phyloP scores from a whole-genome alignment of 2,329 filamentous ascomycete species.

The Botrytis porri region DNA sequence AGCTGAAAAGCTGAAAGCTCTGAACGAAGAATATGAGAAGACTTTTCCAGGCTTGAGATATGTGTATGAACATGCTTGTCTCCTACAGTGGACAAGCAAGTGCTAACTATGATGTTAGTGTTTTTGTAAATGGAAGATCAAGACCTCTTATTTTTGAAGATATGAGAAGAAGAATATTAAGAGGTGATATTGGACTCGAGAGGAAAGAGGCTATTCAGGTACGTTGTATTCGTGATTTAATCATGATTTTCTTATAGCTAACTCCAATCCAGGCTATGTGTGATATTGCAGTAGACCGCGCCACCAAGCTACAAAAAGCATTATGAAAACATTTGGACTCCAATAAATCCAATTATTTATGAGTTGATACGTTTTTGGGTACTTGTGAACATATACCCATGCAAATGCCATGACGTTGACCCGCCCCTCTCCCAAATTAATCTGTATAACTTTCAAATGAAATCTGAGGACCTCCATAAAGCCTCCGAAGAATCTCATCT shows the following conservation, averaged over 20 bases:
- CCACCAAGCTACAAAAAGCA: constrained; percentile 49
- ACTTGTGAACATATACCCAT: constrained; percentile 16
- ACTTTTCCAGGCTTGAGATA: constrained; percentile 79
- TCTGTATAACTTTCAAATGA: constrained; percentile 29
- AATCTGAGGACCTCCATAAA: not conserved
- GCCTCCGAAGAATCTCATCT: not conserved
- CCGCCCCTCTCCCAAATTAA: not conserved
- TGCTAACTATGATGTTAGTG: constrained; percentile 44
- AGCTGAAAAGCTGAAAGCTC: constrained; percentile 50
- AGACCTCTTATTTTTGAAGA: constrained; percentile 75
- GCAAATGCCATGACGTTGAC: not conserved
- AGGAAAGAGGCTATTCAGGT: constrained; percentile 73
- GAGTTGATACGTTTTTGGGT: not conserved
- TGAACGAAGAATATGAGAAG: constrained; percentile 80
- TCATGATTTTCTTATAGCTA: constrained; percentile 18
- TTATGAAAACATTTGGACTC: not conserved
- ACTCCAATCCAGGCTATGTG: constrained; percentile 66
- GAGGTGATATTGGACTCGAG: constrained; percentile 64
- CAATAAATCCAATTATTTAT: not conserved
- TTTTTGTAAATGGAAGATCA: constrained; percentile 82
- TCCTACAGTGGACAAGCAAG: not conserved
- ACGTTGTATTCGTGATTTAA: not conserved
- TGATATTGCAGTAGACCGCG: constrained; percentile 81
- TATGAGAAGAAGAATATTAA: constrained; percentile 71
- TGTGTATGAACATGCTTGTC: constrained; percentile 48